Percentiles rank a stretch among this genome's conserved stretches.
Evolutionary conservation across 208 protist genomes (phyloP).

Genomic region (Acanthamoeba triangularis): DNA sequence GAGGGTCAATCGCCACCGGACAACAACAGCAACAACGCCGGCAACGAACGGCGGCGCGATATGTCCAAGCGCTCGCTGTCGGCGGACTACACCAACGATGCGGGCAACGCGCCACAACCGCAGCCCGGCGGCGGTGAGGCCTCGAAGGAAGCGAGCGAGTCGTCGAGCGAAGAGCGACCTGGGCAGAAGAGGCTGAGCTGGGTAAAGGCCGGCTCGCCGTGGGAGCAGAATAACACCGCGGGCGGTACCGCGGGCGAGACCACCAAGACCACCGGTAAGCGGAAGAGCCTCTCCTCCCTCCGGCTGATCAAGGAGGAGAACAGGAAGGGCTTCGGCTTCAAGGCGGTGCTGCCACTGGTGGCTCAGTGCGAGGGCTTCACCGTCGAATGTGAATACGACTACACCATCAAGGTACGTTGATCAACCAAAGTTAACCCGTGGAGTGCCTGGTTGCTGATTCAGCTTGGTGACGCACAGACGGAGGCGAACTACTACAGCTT

Average conservation of each 20-base stretch:
- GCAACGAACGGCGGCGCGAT: background rate
- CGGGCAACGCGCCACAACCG: background rate
- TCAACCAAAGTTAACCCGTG: too few species aligned
- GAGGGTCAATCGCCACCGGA: background rate
- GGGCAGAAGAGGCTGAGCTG: background rate
- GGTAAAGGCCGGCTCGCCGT: background rate
- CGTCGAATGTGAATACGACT: conserved; percentile 19
- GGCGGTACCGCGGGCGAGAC: background rate
- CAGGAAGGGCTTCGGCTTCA: background rate
- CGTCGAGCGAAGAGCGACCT: background rate
- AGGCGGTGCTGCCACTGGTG: background rate
- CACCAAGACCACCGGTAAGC: background rate
- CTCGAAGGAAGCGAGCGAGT: background rate
- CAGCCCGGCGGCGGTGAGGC: background rate
- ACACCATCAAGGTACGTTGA: background rate
- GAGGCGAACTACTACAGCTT: conserved; percentile 31
- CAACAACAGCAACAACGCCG: background rate
- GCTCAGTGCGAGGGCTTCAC: conserved; percentile 1
- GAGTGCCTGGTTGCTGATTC: too few species aligned
- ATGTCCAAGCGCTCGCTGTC: background rate
- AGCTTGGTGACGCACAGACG: background rate
- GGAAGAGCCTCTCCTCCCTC: background rate
- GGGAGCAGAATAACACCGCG: background rate
- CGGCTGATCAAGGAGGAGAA: conserved; percentile 14
- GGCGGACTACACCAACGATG: background rate